These are phyloP conservation scores for Scutellaria barbata DNA, from an alignment of 257 asterid species.

Conservation along the genomic window DNA sequence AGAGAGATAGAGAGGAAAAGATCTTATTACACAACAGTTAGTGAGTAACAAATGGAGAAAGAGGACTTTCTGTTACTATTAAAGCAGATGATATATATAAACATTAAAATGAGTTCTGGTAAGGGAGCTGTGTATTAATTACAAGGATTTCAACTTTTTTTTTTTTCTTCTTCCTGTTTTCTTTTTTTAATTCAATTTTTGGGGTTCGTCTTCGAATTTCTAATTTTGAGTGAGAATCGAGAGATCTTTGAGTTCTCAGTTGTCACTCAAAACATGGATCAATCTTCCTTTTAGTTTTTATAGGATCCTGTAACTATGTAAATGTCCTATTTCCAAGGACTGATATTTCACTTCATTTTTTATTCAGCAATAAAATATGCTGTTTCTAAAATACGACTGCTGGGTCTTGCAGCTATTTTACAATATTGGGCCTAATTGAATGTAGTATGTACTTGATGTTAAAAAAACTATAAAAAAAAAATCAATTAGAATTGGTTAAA, in stretches of 20 bases:
- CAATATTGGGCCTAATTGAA: no score
- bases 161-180: no score
- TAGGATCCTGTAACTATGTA: neutral
- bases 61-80: constrained; percentile 40
- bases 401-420: no score
- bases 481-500: no score
- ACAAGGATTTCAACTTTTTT: neutral
- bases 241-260: constrained; percentile 33
- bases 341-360: neutral
- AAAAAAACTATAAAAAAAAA: no score
- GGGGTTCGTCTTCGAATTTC: constrained; percentile 16
- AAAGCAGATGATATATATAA: constrained; percentile 40
- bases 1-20: constrained; percentile 18
- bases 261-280: constrained; percentile 33
- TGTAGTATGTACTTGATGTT: neutral
- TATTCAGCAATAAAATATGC: neutral
- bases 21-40: constrained; percentile 24
- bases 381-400: neutral
- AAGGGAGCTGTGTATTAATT: constrained; percentile 34
- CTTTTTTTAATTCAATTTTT: no score
- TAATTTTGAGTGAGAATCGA: constrained; percentile 30
- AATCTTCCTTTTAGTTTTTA: constrained; percentile 7
- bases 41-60: constrained; percentile 32
- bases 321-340: constrained; percentile 3
- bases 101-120: constrained; percentile 21